A percentile compares a stretch with the other conserved stretches of the same genome.
Evolutionary conservation across 176 grass and related monocot genomes (phyloP).

Genomic region (Bothriochloa decipiens): DNA sequence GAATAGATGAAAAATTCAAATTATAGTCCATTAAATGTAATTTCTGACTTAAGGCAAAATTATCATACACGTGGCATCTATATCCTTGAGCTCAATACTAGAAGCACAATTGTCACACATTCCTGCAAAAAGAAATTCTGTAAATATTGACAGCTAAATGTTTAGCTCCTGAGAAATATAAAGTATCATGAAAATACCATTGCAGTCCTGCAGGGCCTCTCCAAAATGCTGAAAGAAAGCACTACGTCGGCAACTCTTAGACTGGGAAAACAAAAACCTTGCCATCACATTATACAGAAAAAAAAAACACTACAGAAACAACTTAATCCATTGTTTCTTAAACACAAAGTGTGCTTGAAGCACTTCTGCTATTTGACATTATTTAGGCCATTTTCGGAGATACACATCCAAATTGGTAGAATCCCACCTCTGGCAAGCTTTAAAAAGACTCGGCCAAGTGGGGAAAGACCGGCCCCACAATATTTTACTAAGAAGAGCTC

Average conservation of each 20-base stretch:
- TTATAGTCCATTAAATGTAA: slow-evolving; percentile 19
- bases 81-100: slow-evolving; percentile 48
- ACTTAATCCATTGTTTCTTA: neutral
- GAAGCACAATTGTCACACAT: slow-evolving; percentile 68
- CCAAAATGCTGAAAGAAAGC: slow-evolving; percentile 95
- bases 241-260: slow-evolving; percentile 72
- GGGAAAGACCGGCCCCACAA: no score
- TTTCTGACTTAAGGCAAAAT: slow-evolving; percentile 19
- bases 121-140: slow-evolving; percentile 36
- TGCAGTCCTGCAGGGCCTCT: slow-evolving; percentile 77
- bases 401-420: neutral
- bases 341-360: slow-evolving; percentile 19
- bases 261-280: slow-evolving; percentile 50
- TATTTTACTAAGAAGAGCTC: neutral
- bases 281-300: slow-evolving; percentile 19
- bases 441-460: neutral
- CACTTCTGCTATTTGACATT: neutral
- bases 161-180: slow-evolving; percentile 15
- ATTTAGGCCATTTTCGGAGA: slow-evolving; percentile 7
- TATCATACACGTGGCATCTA: slow-evolving; percentile 52
- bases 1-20: neutral
- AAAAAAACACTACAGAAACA: slow-evolving; percentile 13
- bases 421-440: neutral
- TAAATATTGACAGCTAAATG: slow-evolving; percentile 12
- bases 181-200: slow-evolving; percentile 55